Evolutionary conservation across 768 basidiomycete genomes (phyloP), one percentile per base, ranked within the genome.

Genomic region (Piloderma croceum): DNA sequence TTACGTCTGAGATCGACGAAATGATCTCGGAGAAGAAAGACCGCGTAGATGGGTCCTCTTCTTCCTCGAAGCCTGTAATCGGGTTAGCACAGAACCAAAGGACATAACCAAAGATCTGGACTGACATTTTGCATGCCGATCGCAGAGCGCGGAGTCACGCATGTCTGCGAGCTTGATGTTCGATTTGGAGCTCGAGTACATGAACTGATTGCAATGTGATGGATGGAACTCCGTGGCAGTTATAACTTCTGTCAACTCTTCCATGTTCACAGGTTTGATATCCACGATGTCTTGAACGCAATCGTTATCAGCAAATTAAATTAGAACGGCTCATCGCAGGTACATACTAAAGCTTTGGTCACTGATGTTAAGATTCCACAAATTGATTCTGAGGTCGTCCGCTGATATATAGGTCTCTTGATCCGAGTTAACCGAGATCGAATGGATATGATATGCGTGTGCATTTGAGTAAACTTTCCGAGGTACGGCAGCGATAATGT

Each of bases 1-100:
- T 96, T 64, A 99, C 94, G 64, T 99, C 96, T 35, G 94, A 98
- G 57, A 99, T 97, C 24, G 94, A 98, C 1, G 96, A 98, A 46
- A 99, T 98, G 56, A 98, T 99, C 67, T 99, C 96, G 2, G 92
- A 96, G 67, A 99, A 99, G 77, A 99, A 99, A 11, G 96, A 97
- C 47, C 96, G 87, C 48, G 90, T 87, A 40, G 90, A 79, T 33
- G 93, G 94, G 58, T 99, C 96, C 62, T 99, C 96, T 55, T 97
- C 94, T 62, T 99, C 96, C 63, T 99, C 96, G 52, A 93, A 99
- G 63, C 89, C 94, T 98, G 66, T 17, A 35, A 40, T 32, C 25
- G 36, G 34, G 31, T 41, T 17, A 47, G 41, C 36, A 39, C 39
- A 47, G 29, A 53, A 38, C 48, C 47, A 38, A 20, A 24, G 29